phyloP scores from a whole-genome alignment of 2,329 filamentous ascomycete species.

The Thielaviopsis euricoi region DNA sequence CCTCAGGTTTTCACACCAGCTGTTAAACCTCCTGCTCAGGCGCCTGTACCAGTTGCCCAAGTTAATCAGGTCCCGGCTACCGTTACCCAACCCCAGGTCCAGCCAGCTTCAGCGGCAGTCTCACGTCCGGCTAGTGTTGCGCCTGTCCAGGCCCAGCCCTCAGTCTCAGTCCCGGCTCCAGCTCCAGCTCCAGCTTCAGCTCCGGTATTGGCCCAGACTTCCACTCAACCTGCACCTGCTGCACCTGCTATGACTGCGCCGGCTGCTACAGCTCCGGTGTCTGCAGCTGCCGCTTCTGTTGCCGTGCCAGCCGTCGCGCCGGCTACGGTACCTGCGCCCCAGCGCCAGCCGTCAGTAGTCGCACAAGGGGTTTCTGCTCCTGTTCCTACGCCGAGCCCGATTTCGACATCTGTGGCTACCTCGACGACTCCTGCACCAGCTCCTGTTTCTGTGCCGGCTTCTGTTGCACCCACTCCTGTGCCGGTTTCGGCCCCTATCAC shows the following conservation, averaged over 20 bases:
- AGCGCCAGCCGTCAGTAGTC: neutral
- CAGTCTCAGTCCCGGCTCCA: neutral
- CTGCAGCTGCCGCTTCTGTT: neutral
- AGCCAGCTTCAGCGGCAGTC: neutral
- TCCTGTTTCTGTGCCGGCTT: neutral
- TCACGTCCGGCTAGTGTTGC: neutral
- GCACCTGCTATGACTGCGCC: too few species aligned
- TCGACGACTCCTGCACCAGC: neutral
- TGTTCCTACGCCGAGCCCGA: neutral
- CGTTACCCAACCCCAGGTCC: neutral
- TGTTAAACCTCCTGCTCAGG: neutral
- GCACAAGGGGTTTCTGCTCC: neutral
- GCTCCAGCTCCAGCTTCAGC: neutral
- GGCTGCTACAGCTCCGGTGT: too few species aligned
- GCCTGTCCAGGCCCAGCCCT: too few species aligned
- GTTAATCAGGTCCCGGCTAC: neutral
- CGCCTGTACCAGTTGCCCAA: neutral
- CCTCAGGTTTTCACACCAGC: neutral
- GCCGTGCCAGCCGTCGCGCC: too few species aligned
- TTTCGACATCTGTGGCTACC: neutral
- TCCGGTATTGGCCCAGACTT: too few species aligned
- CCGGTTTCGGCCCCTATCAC: too few species aligned
- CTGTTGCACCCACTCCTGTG: neutral
- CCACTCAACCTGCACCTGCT: too few species aligned
- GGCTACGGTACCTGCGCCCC: too few species aligned